Evolutionary conservation across 2,329 filamentous ascomycete species (phyloP), one percentile per base, ranked within the genome.

Genomic region (Bipolaris cookei): DNA sequence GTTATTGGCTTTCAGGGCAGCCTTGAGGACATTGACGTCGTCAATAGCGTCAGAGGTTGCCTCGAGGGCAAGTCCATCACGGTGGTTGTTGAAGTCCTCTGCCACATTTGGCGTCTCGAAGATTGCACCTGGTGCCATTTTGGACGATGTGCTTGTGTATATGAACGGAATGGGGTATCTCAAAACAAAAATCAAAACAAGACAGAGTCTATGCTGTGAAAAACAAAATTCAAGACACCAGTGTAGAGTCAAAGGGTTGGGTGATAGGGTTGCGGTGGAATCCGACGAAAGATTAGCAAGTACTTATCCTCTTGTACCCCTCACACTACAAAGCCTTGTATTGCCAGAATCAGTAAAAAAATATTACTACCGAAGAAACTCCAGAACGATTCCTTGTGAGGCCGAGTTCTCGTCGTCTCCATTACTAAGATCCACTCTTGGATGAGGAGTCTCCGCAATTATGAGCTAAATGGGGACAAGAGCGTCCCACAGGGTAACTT

Each of bases 31-130:
- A 67, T 88, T 87, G 72, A 87, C 83, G 20, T 80, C 77, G 68
- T 87, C 84, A 64, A 88, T 83, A 64, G 83, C 79, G 66, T 87
- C 85, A 7, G 84, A 85, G 10, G 82, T 80, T 3, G 82, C 81
- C 69, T 87, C 85, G 28, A 87, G 80, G 18, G 84, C 83, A 32
- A 82, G 80, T 42, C 84, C 84, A 70, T 86, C 82, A 52, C 79
- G 81, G 67, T 81, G 78, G 72, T 80, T 77, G 70, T 79, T 76
- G 71, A 81, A 79, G 68, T 74, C 69, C 63, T 80, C 75, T 21
- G 73, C 70, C 54, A 78, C 65, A 65, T 78, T 78, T 51, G 79
- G 77, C 46, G 70, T 71, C 64, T 80, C 78, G 59, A 76, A 66
- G 56, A 79, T 72, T 47, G 77, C 75, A 64, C 75, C 77, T 69